Conservation (phyloP, 441 rosid genomes). For the Breynia disticha region DNA sequence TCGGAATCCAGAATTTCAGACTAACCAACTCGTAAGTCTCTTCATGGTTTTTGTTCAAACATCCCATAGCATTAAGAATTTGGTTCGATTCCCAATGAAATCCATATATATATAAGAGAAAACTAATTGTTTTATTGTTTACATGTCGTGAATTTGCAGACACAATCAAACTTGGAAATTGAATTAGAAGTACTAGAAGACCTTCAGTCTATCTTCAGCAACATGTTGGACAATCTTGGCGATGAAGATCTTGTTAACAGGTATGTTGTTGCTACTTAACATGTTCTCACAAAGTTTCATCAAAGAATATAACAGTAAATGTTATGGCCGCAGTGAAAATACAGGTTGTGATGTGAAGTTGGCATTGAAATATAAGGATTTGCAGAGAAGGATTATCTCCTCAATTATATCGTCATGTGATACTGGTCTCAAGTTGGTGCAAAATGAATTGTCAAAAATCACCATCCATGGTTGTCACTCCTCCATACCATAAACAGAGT, state of each 20-base stretch:
- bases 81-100: too few relatives aligned
- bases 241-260: conserved; percentile 30
- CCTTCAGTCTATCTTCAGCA: conserved; percentile 44
- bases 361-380: conserved; percentile 44
- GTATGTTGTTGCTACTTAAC: conserved; percentile 14
- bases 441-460: conserved; percentile 29
- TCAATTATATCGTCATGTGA: conserved; percentile 65
- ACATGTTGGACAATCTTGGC: conserved; percentile 62
- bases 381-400: conserved; percentile 51
- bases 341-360: conserved; percentile 54
- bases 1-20: conserved; percentile 16
- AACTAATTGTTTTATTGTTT: not conserved
- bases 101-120: too few relatives aligned
- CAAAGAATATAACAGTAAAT: too few relatives aligned
- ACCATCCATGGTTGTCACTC: conserved; percentile 4
- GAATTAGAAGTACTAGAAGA: conserved; percentile 62
- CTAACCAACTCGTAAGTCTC: conserved; percentile 33
- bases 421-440: conserved; percentile 44
- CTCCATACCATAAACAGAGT: too few relatives aligned
- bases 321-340: conserved; percentile 32
- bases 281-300: too few relatives aligned
- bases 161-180: conserved; percentile 37
- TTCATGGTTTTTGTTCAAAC: conserved; percentile 10
- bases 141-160: conserved; percentile 25
- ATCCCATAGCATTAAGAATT: not conserved